These are phyloP conservation scores for Lippia alba DNA, from an alignment of 305 asterid genomes.

Conservation along the genomic window DNA sequence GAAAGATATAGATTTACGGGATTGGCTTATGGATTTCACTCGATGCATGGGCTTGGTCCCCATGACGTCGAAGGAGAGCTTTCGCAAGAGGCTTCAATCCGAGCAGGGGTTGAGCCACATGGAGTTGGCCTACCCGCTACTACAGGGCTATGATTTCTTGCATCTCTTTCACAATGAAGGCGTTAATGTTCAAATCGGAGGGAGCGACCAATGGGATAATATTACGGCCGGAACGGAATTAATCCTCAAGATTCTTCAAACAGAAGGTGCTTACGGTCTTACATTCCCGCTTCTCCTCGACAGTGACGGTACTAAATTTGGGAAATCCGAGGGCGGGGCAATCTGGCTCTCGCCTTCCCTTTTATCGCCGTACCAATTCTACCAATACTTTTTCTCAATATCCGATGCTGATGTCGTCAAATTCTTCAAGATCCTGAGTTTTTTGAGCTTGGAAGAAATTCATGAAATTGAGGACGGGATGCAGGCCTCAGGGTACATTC, in stretches of 20 bases:
- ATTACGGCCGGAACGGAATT: slow-evolving; percentile 93
- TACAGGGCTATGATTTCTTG: slow-evolving; percentile 85
- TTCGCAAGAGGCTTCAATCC: slow-evolving; percentile 73
- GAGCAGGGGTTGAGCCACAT: slow-evolving; percentile 91
- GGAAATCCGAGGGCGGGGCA: slow-evolving; percentile 93
- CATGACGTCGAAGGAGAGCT: slow-evolving; percentile 92
- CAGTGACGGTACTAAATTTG: slow-evolving; percentile 90
- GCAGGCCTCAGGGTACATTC: slow-evolving; percentile 61
- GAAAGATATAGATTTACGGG: slow-evolving; percentile 76
- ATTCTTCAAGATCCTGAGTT: slow-evolving; percentile 76
- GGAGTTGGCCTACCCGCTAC: slow-evolving; percentile 81
- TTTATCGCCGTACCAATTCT: slow-evolving; percentile 82
- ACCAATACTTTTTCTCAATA: slow-evolving; percentile 77
- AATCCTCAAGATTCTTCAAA: slow-evolving; percentile 64
- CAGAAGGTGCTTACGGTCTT: slow-evolving; percentile 65
- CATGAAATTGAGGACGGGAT: slow-evolving; percentile 57
- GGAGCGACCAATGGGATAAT: slow-evolving; percentile 97
- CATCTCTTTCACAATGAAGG: slow-evolving; percentile 62
- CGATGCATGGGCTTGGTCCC: slow-evolving; percentile 72
- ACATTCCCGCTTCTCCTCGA: slow-evolving; percentile 88
- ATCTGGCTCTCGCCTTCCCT: slow-evolving; percentile 79
- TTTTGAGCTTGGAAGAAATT: slow-evolving; percentile 71
- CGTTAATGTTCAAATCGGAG: slow-evolving; percentile 85
- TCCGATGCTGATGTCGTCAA: slow-evolving; percentile 74
- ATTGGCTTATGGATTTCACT: slow-evolving; percentile 75